Evolutionary conservation across 257 asterid genomes (phyloP).

Genomic region (Mitragyna speciosa): DNA sequence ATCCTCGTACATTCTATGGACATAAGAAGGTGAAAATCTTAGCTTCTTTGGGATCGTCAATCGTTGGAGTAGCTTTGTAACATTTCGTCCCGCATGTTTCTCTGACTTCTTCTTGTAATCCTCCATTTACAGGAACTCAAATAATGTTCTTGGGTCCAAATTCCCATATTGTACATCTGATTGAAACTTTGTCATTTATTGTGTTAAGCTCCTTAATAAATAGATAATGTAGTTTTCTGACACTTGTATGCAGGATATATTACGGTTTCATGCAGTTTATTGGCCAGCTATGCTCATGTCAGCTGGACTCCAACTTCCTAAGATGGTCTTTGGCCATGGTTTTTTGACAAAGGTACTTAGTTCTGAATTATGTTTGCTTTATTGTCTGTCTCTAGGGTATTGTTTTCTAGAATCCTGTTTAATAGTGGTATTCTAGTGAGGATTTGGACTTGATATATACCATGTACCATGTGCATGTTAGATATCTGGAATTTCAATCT

Average conservation of each 20-base stretch:
- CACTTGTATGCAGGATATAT: slow-evolving; percentile 68
- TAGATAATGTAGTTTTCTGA: background rate
- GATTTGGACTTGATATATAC: background rate
- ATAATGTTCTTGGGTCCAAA: background rate
- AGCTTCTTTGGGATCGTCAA: background rate
- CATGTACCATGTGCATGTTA: background rate
- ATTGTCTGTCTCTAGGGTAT: background rate
- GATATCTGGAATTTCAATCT: background rate
- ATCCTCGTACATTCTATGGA: too few relatives aligned
- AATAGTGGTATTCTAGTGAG: background rate
- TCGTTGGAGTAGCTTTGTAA: background rate
- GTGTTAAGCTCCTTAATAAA: background rate
- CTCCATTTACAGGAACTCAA: background rate
- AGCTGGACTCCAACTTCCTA: slow-evolving; percentile 83
- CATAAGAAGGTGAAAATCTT: background rate
- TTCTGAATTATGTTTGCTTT: background rate
- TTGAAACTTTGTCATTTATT: background rate
- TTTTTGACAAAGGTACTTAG: slow-evolving; percentile 86
- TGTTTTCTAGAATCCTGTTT: slow-evolving; percentile 4
- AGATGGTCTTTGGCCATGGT: slow-evolving; percentile 96
- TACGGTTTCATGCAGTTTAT: slow-evolving; percentile 97
- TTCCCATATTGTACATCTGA: background rate
- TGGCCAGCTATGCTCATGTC: slow-evolving; percentile 99
- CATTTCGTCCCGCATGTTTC: background rate
- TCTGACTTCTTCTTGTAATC: background rate